Conservation (phyloP, 495 filamentous ascomycete genomes). For the Aspergillus bridgeri region DNA sequence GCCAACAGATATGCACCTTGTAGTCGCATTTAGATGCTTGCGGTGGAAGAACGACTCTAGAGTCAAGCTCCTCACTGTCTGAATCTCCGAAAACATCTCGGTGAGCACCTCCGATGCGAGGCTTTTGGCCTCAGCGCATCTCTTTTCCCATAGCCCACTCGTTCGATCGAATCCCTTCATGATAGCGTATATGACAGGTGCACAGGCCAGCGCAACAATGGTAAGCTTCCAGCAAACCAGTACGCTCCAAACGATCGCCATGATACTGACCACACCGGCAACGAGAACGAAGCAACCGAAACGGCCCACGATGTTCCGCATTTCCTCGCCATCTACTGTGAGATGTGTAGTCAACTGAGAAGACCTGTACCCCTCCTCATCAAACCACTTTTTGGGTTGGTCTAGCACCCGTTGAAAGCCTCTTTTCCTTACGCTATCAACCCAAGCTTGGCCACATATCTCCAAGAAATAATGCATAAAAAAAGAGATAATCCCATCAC, state of each 20-base stretch:
- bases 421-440: constrained; percentile 64
- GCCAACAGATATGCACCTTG: constrained; percentile 26
- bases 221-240: constrained; percentile 77
- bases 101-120: constrained; percentile 57
- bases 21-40: constrained; percentile 56
- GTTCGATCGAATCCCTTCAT: constrained; percentile 59
- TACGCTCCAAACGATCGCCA: constrained; percentile 72
- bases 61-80: constrained; percentile 73
- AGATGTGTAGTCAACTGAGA: constrained; percentile 63
- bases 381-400: constrained; percentile 86
- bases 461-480: constrained; percentile 69
- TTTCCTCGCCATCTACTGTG: constrained; percentile 83
- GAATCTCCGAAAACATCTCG: constrained; percentile 80
- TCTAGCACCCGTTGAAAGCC: constrained; percentile 68
- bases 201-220: constrained; percentile 65
- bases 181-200: constrained; percentile 64
- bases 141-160: constrained; percentile 67
- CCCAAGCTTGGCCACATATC: constrained; percentile 71
- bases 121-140: constrained; percentile 58
- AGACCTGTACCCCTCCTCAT: constrained; percentile 61
- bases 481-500: constrained; percentile 63
- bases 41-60: constrained; percentile 70
- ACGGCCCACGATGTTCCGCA: constrained; percentile 73
- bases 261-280: constrained; percentile 57
- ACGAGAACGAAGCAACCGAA: constrained; percentile 70